phyloP scores from a whole-genome alignment of 768 basidiomycete genomes.

The Hygrophorus russula region DNA sequence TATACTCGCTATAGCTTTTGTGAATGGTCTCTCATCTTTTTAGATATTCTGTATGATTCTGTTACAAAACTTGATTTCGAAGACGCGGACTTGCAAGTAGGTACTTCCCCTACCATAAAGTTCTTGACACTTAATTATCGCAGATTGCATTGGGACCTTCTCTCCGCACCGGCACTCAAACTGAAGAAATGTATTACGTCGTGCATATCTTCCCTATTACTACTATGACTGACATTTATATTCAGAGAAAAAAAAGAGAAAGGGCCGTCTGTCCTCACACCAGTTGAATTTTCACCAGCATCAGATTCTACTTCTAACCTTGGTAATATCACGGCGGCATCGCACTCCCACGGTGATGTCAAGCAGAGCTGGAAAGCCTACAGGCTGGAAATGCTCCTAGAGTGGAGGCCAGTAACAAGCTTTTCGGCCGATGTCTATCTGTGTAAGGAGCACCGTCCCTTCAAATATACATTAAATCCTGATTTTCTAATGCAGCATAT shows the following conservation, averaged over 20 bases:
- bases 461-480: conserved; percentile 3
- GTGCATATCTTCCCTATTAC: too few species aligned
- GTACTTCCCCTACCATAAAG: background rate
- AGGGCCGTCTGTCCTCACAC: background rate
- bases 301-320: background rate
- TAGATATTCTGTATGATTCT: conserved; percentile 67
- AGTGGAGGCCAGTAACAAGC: conserved; percentile 11
- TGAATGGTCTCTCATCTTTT: conserved; percentile 75
- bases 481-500: conserved; percentile 36
- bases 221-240: conserved; percentile 28
- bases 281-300: background rate
- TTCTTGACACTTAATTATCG: background rate
- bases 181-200: too few species aligned
- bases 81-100: conserved; percentile 41
- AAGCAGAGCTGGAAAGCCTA: background rate
- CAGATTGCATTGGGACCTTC: conserved; percentile 11
- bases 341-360: background rate
- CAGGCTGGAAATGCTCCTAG: background rate
- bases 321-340: conserved; percentile 1
- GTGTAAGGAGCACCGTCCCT: conserved; percentile 29
- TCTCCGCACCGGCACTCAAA: conserved; percentile 6
- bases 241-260: background rate
- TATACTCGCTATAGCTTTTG: conserved; percentile 82
- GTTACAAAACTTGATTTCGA: conserved; percentile 50
- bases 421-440: conserved; percentile 40